Evolutionary conservation across 2,329 filamentous ascomycete species (phyloP).

Genomic region (Lasiodiplodia theobromae): DNA sequence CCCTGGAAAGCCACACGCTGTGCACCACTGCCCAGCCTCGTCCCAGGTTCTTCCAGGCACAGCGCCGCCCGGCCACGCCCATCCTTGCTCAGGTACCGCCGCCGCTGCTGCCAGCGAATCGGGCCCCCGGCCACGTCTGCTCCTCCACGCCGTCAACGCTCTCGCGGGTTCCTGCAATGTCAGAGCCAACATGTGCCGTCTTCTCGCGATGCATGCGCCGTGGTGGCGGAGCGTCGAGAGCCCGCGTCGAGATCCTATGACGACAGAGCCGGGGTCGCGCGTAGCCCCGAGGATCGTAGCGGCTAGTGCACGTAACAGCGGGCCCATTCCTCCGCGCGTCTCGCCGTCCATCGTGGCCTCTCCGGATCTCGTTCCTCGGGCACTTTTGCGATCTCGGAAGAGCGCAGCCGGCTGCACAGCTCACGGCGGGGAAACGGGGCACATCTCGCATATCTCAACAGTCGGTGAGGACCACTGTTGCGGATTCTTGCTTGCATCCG

Average conservation of each 20-base stretch:
- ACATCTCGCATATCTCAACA: constrained; percentile 27
- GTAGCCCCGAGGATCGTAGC: constrained; percentile 12
- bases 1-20: constrained; percentile 20
- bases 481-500: constrained; percentile 16
- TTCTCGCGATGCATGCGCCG: constrained; percentile 24
- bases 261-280: constrained; percentile 21
- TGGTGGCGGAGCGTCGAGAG: constrained; percentile 19
- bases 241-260: background rate
- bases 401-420: constrained; percentile 17
- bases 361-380: constrained; percentile 19
- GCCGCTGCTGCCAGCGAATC: constrained; percentile 13
- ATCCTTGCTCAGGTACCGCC: constrained; percentile 24
- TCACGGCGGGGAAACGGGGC: constrained; percentile 12
- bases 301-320: constrained; percentile 12
- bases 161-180: constrained; percentile 24
- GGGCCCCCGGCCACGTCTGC: constrained; percentile 1
- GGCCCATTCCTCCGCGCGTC: constrained; percentile 2
- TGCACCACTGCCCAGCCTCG: background rate
- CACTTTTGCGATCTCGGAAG: constrained; percentile 11
- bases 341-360: background rate
- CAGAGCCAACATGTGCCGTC: constrained; percentile 16
- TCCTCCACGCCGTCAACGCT: constrained; percentile 14
- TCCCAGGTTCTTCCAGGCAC: constrained; percentile 23
- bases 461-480: constrained; percentile 24
- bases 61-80: constrained; percentile 16